Evolutionary conservation across 208 protist genomes (phyloP).

Genomic region (Wallacemonas sp.): DNA sequence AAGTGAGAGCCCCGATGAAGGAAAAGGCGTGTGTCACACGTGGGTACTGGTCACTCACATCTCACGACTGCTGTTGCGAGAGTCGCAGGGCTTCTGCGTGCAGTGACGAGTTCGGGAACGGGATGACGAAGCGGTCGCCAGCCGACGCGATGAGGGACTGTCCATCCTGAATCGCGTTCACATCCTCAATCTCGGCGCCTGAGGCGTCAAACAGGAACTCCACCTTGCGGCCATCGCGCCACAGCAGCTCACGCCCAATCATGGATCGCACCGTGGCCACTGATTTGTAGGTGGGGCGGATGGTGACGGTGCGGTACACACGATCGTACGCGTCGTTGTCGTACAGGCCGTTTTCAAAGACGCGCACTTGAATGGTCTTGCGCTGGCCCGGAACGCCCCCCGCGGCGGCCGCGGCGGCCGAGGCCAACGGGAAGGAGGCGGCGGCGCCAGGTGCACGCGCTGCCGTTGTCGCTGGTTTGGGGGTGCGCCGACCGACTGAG

Average conservation of each 20-base stretch:
- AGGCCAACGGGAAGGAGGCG: not conserved
- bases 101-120: conserved; percentile 66
- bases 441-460: not conserved
- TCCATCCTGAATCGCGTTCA: conserved; percentile 59
- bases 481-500: too few species aligned
- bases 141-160: conserved; percentile 76
- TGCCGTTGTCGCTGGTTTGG: too few species aligned
- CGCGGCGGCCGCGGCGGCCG: too few species aligned
- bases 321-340: conserved; percentile 62
- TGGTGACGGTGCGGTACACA: conserved; percentile 74
- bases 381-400: not conserved
- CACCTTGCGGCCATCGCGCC: conserved; percentile 74
- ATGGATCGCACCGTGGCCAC: conserved; percentile 64
- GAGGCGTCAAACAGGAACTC: conserved; percentile 78
- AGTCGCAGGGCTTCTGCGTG: conserved; percentile 70
- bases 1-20: too few species aligned
- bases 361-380: conserved; percentile 68
- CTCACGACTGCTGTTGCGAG: conserved; percentile 12
- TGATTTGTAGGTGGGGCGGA: conserved; percentile 84
- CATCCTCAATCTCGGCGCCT: conserved; percentile 59
- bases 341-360: conserved; percentile 91
- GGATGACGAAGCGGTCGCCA: conserved; percentile 86
- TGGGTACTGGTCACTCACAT: too few species aligned
- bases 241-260: conserved; percentile 82
- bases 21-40: too few species aligned